Base-by-base conservation (phyloP, 345 rosid species). In the Streptanthus diversifolius region DNA sequence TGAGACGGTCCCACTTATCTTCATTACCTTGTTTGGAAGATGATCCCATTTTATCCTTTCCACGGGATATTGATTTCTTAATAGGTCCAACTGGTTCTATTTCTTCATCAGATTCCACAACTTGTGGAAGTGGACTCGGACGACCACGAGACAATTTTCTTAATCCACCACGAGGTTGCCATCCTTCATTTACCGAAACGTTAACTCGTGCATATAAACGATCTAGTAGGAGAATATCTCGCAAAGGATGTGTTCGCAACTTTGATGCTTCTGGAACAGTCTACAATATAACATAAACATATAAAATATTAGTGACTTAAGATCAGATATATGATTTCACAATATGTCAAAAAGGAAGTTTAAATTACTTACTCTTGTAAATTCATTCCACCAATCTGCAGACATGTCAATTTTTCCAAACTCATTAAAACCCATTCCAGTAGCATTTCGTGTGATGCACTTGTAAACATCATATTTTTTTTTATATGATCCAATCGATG, bases 381-480 rank as follows among this genome's bases (percentile, higher is more conserved):
- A 7, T 13, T 44, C 55, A 41, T 30, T 64, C 27, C 12, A 64
- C 18, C 56, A 45, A 45, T 45, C 29, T 5, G 30, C 3, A 3
- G 19, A 7, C 70, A 65, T 48, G 22, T 33, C 33, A 5, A 35
- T 7, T 1, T 65, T 35, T 13, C 55, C 70, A 8, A 9, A 33
- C 1, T 65, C 58, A 8, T 48, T 49, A 8, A 45, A 48, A 3
- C 58, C 32, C 22, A 65, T 12, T 8, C 47, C 22, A 4, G 22
- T 65, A 33, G 21, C 33, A 21, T 49, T 35, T 65, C 7, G 45
- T 1, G 10, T 49, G 4, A 65, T 6, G 2, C 33, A 3, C 3
- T 65, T 48, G 21, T 65, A 65, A 48, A 65, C 41, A 49, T 33
- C 54, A 35, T 33, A 65, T 14, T 65, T 33, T 65, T 65, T 35